Evolutionary conservation across 768 basidiomycete genomes (phyloP), one percentile per base, ranked within the genome.

Genomic region (Boletellus ananas): DNA sequence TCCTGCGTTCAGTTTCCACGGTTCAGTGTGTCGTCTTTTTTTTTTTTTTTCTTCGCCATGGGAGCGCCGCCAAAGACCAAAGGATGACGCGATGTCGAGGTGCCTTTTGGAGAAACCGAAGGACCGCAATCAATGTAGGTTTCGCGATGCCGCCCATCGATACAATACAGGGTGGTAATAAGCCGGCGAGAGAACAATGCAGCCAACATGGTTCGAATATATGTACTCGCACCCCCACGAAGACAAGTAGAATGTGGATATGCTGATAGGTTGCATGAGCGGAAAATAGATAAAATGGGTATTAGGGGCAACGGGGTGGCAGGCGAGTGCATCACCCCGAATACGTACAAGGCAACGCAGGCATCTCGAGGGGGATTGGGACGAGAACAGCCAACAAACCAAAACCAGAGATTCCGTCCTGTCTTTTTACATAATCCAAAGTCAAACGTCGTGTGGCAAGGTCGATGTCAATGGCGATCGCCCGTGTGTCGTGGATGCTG

Each of bases 401-500:
- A 54, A 59, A 55, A 57, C 43, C 55, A 53, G 55, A 50, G 47
- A 56, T 56, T 63, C 63, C 63, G 27, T 61, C 64, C 63, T 13
- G 52, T 41, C 40, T 29, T 57, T 65, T 60, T 66, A 63, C 62
- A 65, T 60, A 63, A 56, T 54, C 52, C 52, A 50, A 35, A 25
- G 29, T 48, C 49, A 36, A 55, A 45, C 49, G 34, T 49, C 36
- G 44, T 52, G 9, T 16, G 43, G 37, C 23, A 43, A 39, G 38
- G 52, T 52, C 48, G 33, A 46, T 43, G 48, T 58, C 50, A 61
- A 36, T 57, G 63, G 56, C 68, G 62, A 45, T 64, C 66, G 18
- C 57, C 56, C 36, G 61, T 48, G 51, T 63, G 63, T 49, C 64
- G 50, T 47, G 73, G 66, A 14, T 80, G 77, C 60, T 81, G 75